These are phyloP conservation scores for Jamesozyma jinghongensis DNA, from an alignment of 805 yeast species.

Conservation along the genomic window DNA sequence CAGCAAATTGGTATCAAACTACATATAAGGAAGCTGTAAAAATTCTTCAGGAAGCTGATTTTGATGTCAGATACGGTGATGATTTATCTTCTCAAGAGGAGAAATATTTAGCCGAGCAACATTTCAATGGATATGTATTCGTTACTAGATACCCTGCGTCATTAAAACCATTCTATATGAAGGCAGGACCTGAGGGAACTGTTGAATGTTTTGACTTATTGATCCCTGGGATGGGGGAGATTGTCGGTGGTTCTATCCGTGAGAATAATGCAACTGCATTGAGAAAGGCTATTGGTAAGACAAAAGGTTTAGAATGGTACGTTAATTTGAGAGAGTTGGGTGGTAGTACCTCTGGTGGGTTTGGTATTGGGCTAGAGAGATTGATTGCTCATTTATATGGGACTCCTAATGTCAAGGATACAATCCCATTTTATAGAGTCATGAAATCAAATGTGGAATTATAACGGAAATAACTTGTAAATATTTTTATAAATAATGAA, in stretches of 20 bases:
- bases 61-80: slow-evolving; percentile 49
- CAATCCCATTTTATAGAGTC: slow-evolving; percentile 71
- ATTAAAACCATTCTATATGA: slow-evolving; percentile 92
- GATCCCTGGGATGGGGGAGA: slow-evolving; percentile 87
- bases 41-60: slow-evolving; percentile 20
- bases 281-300: slow-evolving; percentile 41
- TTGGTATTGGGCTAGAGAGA: slow-evolving; percentile 91
- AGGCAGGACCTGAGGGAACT: slow-evolving; percentile 38
- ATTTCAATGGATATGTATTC: slow-evolving; percentile 69
- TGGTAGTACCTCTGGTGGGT: slow-evolving; percentile 90
- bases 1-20: slow-evolving; percentile 53
- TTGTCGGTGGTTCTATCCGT: slow-evolving; percentile 90
- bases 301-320: slow-evolving; percentile 75
- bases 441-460: slow-evolving; percentile 3
- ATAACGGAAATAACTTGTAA: neutral
- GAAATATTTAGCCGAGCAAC: slow-evolving; percentile 71
- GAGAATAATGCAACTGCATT: slow-evolving; percentile 53
- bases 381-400: slow-evolving; percentile 64
- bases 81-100: slow-evolving; percentile 79
- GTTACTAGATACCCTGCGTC: slow-evolving; percentile 77
- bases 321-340: slow-evolving; percentile 65
- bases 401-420: slow-evolving; percentile 74
- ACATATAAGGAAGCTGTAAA: slow-evolving; percentile 70
- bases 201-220: slow-evolving; percentile 87
- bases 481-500: neutral